These are phyloP conservation scores for Lenwebbia sp. DNA, from an alignment of 345 rosid species.

Conservation along the genomic window DNA sequence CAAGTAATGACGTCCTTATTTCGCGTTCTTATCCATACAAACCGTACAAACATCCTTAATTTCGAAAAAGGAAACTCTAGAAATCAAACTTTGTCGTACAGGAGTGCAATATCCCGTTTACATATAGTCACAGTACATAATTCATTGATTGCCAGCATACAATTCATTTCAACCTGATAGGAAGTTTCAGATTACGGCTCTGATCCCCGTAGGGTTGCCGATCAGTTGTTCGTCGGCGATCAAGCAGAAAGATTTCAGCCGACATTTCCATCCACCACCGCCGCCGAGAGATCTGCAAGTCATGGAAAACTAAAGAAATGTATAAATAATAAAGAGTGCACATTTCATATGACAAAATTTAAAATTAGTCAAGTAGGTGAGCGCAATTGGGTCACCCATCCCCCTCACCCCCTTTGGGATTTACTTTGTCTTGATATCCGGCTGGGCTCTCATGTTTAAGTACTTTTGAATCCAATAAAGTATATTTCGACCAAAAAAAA, in stretches of 20 bases:
- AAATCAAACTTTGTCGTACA: not conserved
- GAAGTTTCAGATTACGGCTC: not conserved
- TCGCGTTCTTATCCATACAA: not conserved
- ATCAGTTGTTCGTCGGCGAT: accelerated
- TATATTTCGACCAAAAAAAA: too few species aligned
- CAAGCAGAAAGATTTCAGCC: not conserved
- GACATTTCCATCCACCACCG: not conserved
- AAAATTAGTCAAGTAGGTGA: not conserved
- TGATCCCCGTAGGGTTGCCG: not conserved
- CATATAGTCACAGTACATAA: not conserved
- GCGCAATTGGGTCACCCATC: too few species aligned
- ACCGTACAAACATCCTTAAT: not conserved
- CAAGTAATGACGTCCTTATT: not conserved
- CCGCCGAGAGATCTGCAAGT: not conserved
- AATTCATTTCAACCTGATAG: not conserved
- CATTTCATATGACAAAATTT: not conserved
- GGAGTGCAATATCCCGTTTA: not conserved
- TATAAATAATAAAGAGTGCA: not conserved
- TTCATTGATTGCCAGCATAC: not conserved
- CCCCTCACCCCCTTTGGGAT: too few species aligned
- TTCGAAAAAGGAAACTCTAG: not conserved
- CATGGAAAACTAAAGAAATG: not conserved
- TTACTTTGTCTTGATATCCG: too few species aligned
- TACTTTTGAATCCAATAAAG: too few species aligned
- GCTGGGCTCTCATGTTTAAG: too few species aligned